Conservation (phyloP, 2,329 filamentous ascomycete species). For the Phialemoniopsis sp. region DNA sequence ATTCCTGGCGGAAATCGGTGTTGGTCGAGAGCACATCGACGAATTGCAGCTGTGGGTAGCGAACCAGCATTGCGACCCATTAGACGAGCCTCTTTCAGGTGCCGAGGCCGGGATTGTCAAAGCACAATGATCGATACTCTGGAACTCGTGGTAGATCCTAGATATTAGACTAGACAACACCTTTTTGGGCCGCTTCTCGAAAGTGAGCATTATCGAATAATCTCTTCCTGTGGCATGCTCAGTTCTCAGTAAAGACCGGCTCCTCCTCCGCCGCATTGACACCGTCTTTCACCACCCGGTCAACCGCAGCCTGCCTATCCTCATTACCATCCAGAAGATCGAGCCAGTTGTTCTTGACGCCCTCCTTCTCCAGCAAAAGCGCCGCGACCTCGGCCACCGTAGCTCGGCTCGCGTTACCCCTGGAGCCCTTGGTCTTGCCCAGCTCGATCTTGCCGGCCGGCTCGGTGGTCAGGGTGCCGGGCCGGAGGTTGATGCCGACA, state of each 20-base stretch:
- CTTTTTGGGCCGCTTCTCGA: too few species aligned
- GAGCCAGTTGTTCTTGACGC: constrained; percentile 44
- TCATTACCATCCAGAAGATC: constrained; percentile 53
- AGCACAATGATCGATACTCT: too few species aligned
- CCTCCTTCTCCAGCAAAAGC: constrained; percentile 41
- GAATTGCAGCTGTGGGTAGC: too few species aligned
- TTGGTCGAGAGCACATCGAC: too few species aligned
- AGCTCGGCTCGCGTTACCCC: constrained; percentile 45
- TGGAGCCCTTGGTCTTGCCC: constrained; percentile 34
- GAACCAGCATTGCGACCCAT: too few species aligned
- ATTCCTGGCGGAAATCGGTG: too few species aligned
- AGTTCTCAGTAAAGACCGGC: constrained; percentile 8
- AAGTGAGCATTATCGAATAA: too few species aligned
- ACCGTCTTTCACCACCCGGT: constrained; percentile 41
- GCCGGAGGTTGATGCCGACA: constrained; percentile 48
- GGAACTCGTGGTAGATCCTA: too few species aligned
- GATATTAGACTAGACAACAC: too few species aligned
- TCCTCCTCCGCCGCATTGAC: constrained; percentile 52
- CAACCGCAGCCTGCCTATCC: constrained; percentile 40
- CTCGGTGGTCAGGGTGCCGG: constrained; percentile 42
- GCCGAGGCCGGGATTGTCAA: too few species aligned
- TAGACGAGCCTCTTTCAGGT: too few species aligned
- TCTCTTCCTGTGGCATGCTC: constrained; percentile 4
- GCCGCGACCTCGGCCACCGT: constrained; percentile 57
- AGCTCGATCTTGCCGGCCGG: constrained; percentile 42